A percentile compares a stretch with the other conserved stretches of the same genome.
Evolutionary conservation across 345 rosid genomes (phyloP).

Genomic region (Eucalyptus erythrocorys): DNA sequence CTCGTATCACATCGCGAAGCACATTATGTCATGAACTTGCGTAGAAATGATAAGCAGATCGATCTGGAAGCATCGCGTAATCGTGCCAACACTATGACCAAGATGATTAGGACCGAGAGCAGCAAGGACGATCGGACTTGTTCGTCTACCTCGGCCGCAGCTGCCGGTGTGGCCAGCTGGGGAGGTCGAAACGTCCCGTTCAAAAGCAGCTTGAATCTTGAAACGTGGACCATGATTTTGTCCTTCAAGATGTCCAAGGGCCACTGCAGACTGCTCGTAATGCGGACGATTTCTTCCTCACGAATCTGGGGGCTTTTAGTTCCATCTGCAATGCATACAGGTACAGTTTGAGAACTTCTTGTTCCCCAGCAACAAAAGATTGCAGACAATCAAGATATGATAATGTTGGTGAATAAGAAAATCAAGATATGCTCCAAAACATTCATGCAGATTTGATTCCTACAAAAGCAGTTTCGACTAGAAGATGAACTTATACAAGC

Average conservation of each 20-base stretch:
- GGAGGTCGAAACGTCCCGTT: slow-evolving; percentile 7
- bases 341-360: neutral
- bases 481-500: neutral
- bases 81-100: slow-evolving; percentile 26
- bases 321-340: neutral
- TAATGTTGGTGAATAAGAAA: neutral
- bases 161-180: neutral
- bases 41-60: neutral
- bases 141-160: slow-evolving; percentile 4
- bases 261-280: slow-evolving; percentile 7
- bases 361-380: no score
- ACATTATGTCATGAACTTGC: neutral
- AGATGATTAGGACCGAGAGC: slow-evolving; percentile 25
- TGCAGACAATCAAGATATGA: neutral
- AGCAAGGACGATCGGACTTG: slow-evolving; percentile 21
- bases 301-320: neutral
- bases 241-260: slow-evolving; percentile 16
- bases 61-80: neutral
- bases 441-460: neutral
- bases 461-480: neutral
- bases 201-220: slow-evolving; percentile 13
- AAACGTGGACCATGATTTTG: slow-evolving; percentile 15
- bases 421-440: neutral
- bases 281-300: neutral
- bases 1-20: neutral